Evolutionary conservation across 2,329 filamentous ascomycete species (phyloP).

Genomic region (Xylaria polymorpha): DNA sequence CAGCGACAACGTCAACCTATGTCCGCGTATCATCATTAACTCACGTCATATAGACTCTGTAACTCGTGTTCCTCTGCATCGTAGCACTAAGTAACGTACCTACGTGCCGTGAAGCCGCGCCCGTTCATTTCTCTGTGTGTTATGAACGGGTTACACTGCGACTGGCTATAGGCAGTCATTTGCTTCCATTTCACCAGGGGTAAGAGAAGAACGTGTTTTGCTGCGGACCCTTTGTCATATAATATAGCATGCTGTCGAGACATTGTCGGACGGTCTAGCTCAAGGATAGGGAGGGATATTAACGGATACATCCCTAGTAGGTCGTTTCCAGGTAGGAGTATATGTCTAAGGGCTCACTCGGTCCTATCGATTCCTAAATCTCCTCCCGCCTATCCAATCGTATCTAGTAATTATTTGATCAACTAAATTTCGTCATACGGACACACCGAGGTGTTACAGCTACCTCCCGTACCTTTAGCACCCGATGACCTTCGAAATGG

Average conservation of each 20-base stretch:
- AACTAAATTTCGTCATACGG: not conserved
- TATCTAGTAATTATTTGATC: not conserved
- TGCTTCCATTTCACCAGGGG: too few species aligned
- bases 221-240: too few species aligned
- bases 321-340: not conserved
- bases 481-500: not conserved
- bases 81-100: too few species aligned
- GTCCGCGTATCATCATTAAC: not conserved
- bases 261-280: too few species aligned
- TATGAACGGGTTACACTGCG: not conserved
- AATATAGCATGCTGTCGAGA: too few species aligned
- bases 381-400: not conserved
- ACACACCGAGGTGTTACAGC: not conserved
- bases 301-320: not conserved
- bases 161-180: too few species aligned
- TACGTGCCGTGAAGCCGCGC: not conserved
- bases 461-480: not conserved
- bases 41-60: not conserved
- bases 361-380: not conserved
- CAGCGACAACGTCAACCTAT: not conserved
- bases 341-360: not conserved
- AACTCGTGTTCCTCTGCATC: not conserved
- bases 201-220: too few species aligned
- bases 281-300: not conserved
- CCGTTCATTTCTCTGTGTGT: not conserved